phyloP scores from a whole-genome alignment of 441 rosid species.

The Omphalea diandra region DNA sequence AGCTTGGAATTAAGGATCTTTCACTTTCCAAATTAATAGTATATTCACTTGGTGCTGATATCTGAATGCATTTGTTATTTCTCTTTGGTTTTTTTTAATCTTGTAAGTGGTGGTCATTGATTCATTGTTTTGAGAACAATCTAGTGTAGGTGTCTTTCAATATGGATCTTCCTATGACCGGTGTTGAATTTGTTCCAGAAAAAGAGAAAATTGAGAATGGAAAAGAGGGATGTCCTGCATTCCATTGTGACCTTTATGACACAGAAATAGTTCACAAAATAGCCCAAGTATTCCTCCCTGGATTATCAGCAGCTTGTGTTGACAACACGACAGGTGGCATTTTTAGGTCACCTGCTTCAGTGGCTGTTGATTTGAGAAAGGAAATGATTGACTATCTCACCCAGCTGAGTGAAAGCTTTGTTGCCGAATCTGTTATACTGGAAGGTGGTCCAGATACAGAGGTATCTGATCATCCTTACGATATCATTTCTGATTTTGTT shows the following conservation, averaged over 20 bases:
- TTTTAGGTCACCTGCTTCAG: conserved; percentile 74
- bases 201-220: conserved; percentile 60
- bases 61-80: background rate
- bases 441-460: conserved; percentile 51
- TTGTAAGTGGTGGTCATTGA: background rate
- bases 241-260: conserved; percentile 68
- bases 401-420: conserved; percentile 70
- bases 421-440: conserved; percentile 67
- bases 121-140: conserved; percentile 1
- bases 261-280: conserved; percentile 60
- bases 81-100: background rate
- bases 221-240: conserved; percentile 49
- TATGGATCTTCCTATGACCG: conserved; percentile 52
- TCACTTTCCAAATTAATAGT: background rate
- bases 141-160: conserved; percentile 6
- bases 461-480: conserved; percentile 67
- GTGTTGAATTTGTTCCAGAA: conserved; percentile 46
- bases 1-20: background rate
- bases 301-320: conserved; percentile 78
- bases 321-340: conserved; percentile 83
- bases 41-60: background rate
- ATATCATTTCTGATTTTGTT: conserved; percentile 62
- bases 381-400: conserved; percentile 71
- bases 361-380: conserved; percentile 72
- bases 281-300: conserved; percentile 64